These are phyloP conservation scores for Wolfiporia cocos DNA, from an alignment of 1,284 basidiomycete species.

Conservation along the genomic window DNA sequence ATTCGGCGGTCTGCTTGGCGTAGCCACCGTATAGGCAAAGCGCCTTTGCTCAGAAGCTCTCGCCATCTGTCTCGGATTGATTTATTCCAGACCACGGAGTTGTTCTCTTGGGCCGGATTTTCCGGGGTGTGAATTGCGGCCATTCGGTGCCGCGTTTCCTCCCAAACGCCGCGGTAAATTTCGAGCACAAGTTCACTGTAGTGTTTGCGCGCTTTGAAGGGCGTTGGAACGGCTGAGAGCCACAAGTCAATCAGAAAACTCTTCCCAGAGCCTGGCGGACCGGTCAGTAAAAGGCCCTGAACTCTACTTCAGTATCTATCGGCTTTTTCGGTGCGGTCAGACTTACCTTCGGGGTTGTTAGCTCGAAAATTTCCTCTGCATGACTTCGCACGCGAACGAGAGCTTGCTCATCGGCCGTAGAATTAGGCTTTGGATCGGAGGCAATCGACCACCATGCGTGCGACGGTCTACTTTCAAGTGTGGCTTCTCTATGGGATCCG, in stretches of 20 bases:
- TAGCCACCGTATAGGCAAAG: constrained; percentile 34
- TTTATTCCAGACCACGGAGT: constrained; percentile 29
- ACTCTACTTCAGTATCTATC: constrained; percentile 1
- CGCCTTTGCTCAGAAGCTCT: constrained; percentile 28
- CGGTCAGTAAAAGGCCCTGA: constrained; percentile 71
- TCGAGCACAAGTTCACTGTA: constrained; percentile 67
- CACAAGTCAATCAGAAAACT: constrained; percentile 65
- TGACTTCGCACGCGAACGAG: constrained; percentile 50
- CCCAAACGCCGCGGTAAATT: constrained; percentile 61
- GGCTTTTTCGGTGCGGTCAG: neutral
- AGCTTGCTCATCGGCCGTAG: constrained; percentile 17
- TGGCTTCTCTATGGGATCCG: constrained; percentile 9
- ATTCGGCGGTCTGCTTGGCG: constrained; percentile 15
- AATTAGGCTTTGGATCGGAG: constrained; percentile 10
- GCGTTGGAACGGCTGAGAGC: constrained; percentile 51
- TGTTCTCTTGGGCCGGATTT: constrained; percentile 12
- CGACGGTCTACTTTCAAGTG: neutral
- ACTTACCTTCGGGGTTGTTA: constrained; percentile 52
- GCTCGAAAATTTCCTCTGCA: constrained; percentile 50
- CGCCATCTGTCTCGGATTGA: constrained; percentile 31
- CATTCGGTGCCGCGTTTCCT: constrained; percentile 45
- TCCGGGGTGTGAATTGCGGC: constrained; percentile 8
- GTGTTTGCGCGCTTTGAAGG: constrained; percentile 58
- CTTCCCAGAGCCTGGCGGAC: constrained; percentile 77
- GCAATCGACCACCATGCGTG: constrained; percentile 24